Conservation (phyloP, 805 yeast species). For the Teunomyces kruisii region DNA sequence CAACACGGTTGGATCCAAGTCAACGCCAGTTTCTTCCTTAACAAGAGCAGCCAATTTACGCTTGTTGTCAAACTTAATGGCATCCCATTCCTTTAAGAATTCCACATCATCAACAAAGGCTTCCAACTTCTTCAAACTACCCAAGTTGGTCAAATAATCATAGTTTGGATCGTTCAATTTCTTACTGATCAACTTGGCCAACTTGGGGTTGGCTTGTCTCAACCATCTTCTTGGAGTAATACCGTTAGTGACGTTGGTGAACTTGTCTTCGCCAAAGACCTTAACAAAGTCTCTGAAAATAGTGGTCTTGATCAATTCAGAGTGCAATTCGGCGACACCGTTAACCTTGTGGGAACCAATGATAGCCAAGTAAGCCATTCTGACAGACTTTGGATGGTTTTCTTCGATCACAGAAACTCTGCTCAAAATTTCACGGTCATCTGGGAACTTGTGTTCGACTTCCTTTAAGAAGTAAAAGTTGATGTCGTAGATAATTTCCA, state of each 20-base stretch:
- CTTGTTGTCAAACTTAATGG: constrained; percentile 70
- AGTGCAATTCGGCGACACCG: constrained; percentile 95
- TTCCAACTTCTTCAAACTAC: constrained; percentile 64
- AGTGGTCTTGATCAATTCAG: constrained; percentile 85
- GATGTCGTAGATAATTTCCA: constrained; percentile 86
- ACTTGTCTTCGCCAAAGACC: constrained; percentile 77
- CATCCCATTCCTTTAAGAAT: constrained; percentile 70
- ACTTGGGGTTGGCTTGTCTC: constrained; percentile 84
- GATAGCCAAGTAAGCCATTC: constrained; percentile 91
- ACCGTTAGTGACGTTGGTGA: constrained; percentile 92
- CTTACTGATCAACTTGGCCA: constrained; percentile 70
- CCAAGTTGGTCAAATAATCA: constrained; percentile 66
- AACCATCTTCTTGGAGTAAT: constrained; percentile 97
- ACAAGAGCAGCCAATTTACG: constrained; percentile 63
- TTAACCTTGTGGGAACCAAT: constrained; percentile 91
- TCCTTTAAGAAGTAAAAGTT: constrained; percentile 73
- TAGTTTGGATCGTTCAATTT: constrained; percentile 65
- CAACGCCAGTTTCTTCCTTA: constrained; percentile 61
- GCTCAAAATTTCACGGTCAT: constrained; percentile 60
- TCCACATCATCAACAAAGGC: constrained; percentile 63
- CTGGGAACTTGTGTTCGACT: constrained; percentile 77
- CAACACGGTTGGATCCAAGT: constrained; percentile 68
- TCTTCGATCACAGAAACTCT: constrained; percentile 88
- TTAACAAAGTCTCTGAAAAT: constrained; percentile 87
- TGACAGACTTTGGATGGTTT: constrained; percentile 71